Evolutionary conservation across 805 yeast genomes (phyloP).

Genomic region (Candida lessepsii): DNA sequence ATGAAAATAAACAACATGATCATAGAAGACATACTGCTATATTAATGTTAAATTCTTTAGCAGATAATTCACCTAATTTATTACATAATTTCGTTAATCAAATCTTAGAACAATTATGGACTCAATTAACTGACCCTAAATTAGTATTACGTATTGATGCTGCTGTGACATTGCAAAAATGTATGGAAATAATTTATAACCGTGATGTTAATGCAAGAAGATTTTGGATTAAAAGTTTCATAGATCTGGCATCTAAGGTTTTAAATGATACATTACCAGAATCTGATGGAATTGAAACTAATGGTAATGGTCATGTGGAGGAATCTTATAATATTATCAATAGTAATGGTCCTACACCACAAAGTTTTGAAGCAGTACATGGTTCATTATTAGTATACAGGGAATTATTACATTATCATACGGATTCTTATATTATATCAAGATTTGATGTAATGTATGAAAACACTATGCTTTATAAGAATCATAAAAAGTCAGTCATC

Average conservation of each 20-base stretch:
- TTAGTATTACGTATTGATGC: constrained; percentile 76
- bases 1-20: constrained; percentile 73
- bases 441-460: constrained; percentile 78
- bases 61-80: constrained; percentile 82
- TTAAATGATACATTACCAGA: constrained; percentile 35
- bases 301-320: constrained; percentile 6
- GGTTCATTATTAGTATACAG: constrained; percentile 82
- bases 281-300: constrained; percentile 11
- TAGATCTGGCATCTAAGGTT: constrained; percentile 65
- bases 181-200: constrained; percentile 74
- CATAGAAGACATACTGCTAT: constrained; percentile 89
- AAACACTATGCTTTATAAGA: constrained; percentile 68
- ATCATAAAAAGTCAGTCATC: constrained; percentile 71
- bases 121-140: constrained; percentile 79
- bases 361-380: constrained; percentile 68
- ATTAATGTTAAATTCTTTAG: constrained; percentile 76
- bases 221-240: constrained; percentile 71
- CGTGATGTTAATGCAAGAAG: constrained; percentile 70
- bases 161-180: constrained; percentile 73
- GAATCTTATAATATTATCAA: constrained; percentile 22
- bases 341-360: constrained; percentile 20
- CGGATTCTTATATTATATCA: constrained; percentile 69
- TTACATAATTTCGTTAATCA: constrained; percentile 75
- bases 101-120: constrained; percentile 82
- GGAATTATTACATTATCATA: constrained; percentile 65